phyloP scores from a whole-genome alignment of 2,329 filamentous ascomycete genomes.

The Cladophialophora carrionii region DNA sequence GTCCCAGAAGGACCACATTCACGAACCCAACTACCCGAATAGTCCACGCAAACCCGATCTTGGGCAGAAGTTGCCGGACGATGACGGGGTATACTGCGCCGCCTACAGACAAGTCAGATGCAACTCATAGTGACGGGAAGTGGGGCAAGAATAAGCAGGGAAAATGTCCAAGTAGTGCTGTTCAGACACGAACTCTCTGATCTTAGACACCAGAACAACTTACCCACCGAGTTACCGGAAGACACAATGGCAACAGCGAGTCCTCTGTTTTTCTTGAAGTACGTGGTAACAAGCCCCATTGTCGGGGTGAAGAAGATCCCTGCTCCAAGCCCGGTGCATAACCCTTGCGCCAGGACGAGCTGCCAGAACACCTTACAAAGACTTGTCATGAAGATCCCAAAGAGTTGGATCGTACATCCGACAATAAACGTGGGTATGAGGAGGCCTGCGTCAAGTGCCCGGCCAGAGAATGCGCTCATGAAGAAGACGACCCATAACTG shows the following conservation, averaged over 20 bases:
- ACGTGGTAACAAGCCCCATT: conserved; percentile 61
- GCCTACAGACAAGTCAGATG: conserved; percentile 51
- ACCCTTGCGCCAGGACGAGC: conserved; percentile 55
- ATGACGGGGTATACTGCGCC: conserved; percentile 67
- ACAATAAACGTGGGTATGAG: conserved; percentile 51
- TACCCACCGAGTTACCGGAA: conserved; percentile 54
- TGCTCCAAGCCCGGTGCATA: conserved; percentile 61
- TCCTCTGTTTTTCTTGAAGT: conserved; percentile 63
- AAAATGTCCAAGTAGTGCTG: not conserved
- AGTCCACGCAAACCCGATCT: conserved; percentile 67
- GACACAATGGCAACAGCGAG: conserved; percentile 64
- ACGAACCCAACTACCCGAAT: conserved; percentile 65
- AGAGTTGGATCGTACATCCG: conserved; percentile 50
- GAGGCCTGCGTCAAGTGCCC: conserved; percentile 57
- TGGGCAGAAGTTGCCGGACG: conserved; percentile 60
- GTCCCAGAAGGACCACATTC: conserved; percentile 53
- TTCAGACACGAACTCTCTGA: not conserved
- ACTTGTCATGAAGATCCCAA: conserved; percentile 58
- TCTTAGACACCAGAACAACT: not conserved
- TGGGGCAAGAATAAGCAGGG: not conserved
- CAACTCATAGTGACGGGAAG: not conserved
- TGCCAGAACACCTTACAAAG: conserved; percentile 56
- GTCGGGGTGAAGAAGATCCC: conserved; percentile 60
- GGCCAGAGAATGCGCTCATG: conserved; percentile 56
- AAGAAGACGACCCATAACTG: conserved; percentile 57